Evolutionary conservation across 2,329 filamentous ascomycete species (phyloP), one percentile per base, ranked within the genome.

Genomic region (Fusarium virguliforme): DNA sequence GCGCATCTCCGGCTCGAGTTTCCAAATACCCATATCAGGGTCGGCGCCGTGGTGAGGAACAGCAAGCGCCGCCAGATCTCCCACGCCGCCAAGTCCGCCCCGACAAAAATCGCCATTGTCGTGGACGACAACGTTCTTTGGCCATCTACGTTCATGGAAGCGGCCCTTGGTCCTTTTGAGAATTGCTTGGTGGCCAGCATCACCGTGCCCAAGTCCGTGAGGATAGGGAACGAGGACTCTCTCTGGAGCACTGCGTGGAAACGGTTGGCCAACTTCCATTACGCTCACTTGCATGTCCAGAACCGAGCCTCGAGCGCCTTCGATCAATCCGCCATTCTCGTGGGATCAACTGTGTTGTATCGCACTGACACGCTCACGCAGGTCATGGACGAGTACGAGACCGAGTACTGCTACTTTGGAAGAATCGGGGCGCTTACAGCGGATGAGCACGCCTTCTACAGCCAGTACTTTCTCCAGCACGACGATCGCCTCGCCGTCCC

Each of bases 61-160:
- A 74, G 67, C 48, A 74, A 67, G 8, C 70, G 73, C 10, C 62
- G 56, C 0, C 68, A 75, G 51, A 66, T 75, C 9, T 40, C 37
- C 4, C 71, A 71, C 8, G 73, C 68, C 6, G 24, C 74, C 9
- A 35, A 12, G 3, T 22, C 12, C 2, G 22, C 68, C 32, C 10
- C 5, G 0, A 62, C 55, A 12, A 6, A 26, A 1, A 54, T 75
- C 34, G 72, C 59, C 6, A 50, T 61, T 4, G 18, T 75, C 1
- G 37, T 57, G 3, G 73, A 75, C 2, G 73, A 75, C n/a, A 13
- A 54, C 9, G 54, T 66, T 9, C 24, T 57, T 3, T 75, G 73
- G 73, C 60, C 65, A 15, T 3, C 6, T 1, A 8, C 6, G 1
- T 75, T 75, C 30, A 48, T 75, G 6, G 4, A 12, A 1, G 40